Evolutionary conservation across 257 asterid species (phyloP).

Genomic region (Solanum chmielewskii): DNA sequence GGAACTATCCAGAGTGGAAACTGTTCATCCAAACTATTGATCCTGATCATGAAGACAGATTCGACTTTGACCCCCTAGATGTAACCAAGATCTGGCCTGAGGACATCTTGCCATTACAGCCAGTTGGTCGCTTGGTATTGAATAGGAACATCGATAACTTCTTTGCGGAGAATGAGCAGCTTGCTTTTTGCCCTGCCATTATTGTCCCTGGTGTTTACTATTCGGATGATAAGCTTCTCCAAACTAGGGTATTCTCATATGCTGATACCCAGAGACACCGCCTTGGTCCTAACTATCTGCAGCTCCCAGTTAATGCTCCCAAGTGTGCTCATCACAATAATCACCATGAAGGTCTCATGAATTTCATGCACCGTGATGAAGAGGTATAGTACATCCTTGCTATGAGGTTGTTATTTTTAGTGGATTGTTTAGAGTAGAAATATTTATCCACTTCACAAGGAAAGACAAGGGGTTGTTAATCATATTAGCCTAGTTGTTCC

Average conservation of each 20-base stretch:
- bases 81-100: conserved; percentile 97
- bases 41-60: conserved; percentile 74
- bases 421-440: neutral
- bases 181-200: conserved; percentile 42
- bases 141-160: conserved; percentile 86
- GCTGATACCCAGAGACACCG: conserved; percentile 42
- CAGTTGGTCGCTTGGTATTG: conserved; percentile 90
- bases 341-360: conserved; percentile 41
- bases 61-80: conserved; percentile 95
- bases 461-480: neutral
- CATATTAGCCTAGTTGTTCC: neutral
- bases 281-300: conserved; percentile 46
- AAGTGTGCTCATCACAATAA: conserved; percentile 43
- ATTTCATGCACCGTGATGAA: conserved; percentile 44
- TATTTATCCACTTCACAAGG: neutral
- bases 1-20: conserved; percentile 96
- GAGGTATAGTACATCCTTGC: conserved; percentile 22
- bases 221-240: conserved; percentile 40
- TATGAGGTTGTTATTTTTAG: neutral
- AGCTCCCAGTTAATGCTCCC: conserved; percentile 46
- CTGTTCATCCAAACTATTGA: conserved; percentile 83
- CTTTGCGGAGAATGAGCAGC: conserved; percentile 46
- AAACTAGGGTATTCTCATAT: conserved; percentile 34
- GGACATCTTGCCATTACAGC: conserved; percentile 86
- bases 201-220: conserved; percentile 39